Evolutionary conservation across 371 early-diverging fungal genomes (phyloP), one percentile per base, ranked within the genome.

Genomic region (Rhizopus delemar): DNA sequence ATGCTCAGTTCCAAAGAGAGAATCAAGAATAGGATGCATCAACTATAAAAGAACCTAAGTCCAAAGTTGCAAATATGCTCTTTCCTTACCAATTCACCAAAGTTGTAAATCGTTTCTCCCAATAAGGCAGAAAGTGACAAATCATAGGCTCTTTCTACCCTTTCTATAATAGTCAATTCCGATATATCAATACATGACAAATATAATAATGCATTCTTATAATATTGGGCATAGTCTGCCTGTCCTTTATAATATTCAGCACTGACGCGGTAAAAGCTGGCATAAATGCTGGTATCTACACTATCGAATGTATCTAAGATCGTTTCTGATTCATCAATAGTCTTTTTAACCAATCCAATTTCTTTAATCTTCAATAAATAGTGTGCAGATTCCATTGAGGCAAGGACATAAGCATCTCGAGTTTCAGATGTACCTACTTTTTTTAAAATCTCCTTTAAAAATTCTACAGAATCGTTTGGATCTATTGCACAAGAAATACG

Each of bases 191-290:
- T 86, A 53, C 96, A 97, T 1, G 96, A 92, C 49, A 99, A 75
- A 73, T 88, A 95, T 38, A 99, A 81, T 57, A 99, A 78, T 0
- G 97, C 93, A 60, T 90, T 92, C 81, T 94, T 93, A 78, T 97
- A 99, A 72, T 93, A 97, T 65, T 92, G 88, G 9, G 91, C 93
- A 77, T 92, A 98, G 32, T 88, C 87, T 0, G 92, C 91, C 70
- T 94, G 93, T 54, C 91, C 91, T 87, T 98, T 98, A 81, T 94
- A 93, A 76, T 91, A 97, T 59, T 97, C 96, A 5, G 98, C 93
- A 57, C 92, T 85, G 39, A 97, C 95, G 41, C 95, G 90, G 68
- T 97, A 97, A 65, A 92, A 97, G 67, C 88, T 87, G 29, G 97
- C 96, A 62, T 94, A 88, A 67, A 99, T 92, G 29, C 88, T 84